Evolutionary conservation across 2,329 filamentous ascomycete species (phyloP), one percentile per base, ranked within the genome.

Genomic region (Calonectria pteridis): DNA sequence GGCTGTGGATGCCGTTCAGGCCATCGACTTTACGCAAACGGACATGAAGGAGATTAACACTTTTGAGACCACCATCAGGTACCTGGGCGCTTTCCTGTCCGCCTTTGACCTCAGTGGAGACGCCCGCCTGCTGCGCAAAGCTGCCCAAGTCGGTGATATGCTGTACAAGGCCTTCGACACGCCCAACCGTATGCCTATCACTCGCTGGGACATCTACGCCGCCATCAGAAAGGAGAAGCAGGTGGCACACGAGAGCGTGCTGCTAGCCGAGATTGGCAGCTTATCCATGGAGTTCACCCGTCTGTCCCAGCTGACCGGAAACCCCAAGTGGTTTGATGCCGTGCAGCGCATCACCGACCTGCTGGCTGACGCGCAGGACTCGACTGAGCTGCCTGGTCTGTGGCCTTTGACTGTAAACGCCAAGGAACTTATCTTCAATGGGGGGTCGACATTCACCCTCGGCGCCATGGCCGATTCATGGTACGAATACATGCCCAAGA

Each of bases 401-500:
- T 96, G 94, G 93, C 94, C 94, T 1, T 33, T 80, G 29, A 67
- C 75, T 18, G 77, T 79, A n/a, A 73, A 80, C 50, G 77, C 79
- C 13, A 77, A 76, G 67, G 73, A 75, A 29, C 68, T 75, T 29
- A 64, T 80, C 13, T 80, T 80, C 33, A 79, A 80, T 31, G 55
- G 71, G 20, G 79, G 79, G 2, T 50, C 68, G 6, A 71, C 69
- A 1, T 94, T 87, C 71, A 88, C 87, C 0, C 82, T 91, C 2
- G 89, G 89, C 18, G 89, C 86, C 4, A 83, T 87, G 75, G 84
- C 83, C n/a, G 87, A 89, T 72, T 88, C 82, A 86, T 87, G 76
- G 74, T 98, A 97, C 84, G 95, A 98, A 85, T 98, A 98, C 81
- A 89, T 98, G 28, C 93, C 98, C 83, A 98, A 98, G 87, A 97